Percentiles rank a stretch among this genome's conserved stretches.
Evolutionary conservation across 768 basidiomycete genomes (phyloP).

Genomic region (Sporobolomyces roseus): DNA sequence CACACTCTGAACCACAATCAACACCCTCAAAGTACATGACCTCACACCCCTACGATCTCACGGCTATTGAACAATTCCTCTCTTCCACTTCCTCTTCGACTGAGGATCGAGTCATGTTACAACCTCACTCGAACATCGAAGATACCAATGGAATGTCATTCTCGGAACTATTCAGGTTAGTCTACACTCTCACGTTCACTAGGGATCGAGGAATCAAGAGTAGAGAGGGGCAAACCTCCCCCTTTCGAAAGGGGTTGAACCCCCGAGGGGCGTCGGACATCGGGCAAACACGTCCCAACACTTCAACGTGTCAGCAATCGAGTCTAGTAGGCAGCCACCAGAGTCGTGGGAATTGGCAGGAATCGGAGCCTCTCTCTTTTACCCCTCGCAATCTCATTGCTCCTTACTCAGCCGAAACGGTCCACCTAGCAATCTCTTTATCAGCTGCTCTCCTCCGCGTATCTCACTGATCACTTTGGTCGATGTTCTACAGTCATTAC

Average conservation of each 20-base stretch:
- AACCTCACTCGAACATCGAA: not conserved
- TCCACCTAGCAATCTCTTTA: no score
- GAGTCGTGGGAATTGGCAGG: not conserved
- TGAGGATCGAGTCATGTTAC: not conserved
- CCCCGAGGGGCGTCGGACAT: not conserved
- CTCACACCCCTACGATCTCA: constrained; percentile 9
- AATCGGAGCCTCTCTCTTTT: not conserved
- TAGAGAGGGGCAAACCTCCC: no score
- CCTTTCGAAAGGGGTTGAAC: not conserved
- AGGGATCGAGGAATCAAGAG: not conserved
- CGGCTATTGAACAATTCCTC: constrained; percentile 9
- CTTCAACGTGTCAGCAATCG: not conserved
- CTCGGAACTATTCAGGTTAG: constrained; percentile 32
- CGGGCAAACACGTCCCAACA: not conserved
- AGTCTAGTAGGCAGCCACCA: not conserved
- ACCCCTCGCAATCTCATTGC: not conserved
- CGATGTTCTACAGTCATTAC: constrained; percentile 31
- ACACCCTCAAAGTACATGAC: no score
- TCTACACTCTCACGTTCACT: not conserved
- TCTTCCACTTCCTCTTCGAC: not conserved
- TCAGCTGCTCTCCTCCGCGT: not conserved
- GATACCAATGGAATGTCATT: constrained; percentile 18
- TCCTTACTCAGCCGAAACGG: no score
- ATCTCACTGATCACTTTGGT: no score
- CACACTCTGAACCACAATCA: no score